Percentiles rank a stretch among this genome's conserved stretches.
phyloP scores from a whole-genome alignment of 2,329 filamentous ascomycete genomes.

The Amesomyces nigricolor region DNA sequence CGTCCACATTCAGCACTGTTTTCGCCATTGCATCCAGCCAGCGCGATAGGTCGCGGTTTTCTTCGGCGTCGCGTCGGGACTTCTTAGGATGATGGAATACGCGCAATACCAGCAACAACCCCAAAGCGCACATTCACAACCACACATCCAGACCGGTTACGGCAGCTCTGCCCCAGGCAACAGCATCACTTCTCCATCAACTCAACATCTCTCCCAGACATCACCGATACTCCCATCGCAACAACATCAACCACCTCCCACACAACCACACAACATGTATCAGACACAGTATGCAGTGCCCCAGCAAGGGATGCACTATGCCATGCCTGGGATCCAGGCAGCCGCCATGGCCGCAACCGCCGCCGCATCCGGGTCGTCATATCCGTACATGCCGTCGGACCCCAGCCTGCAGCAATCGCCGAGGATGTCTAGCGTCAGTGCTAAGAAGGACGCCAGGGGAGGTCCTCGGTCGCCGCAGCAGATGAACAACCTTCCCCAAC shows the following conservation, averaged over 20 bases:
- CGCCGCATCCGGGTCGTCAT: constrained; percentile 76
- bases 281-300: constrained; percentile 70
- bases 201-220: constrained; percentile 65
- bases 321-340: constrained; percentile 75
- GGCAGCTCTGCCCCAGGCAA: constrained; percentile 50
- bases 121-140: constrained; percentile 57
- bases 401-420: constrained; percentile 69
- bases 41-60: constrained; percentile 17
- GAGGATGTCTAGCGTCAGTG: constrained; percentile 60
- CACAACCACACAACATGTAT: constrained; percentile 71
- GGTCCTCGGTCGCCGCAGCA: constrained; percentile 70
- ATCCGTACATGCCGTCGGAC: constrained; percentile 68
- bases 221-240: constrained; percentile 78
- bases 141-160: constrained; percentile 56
- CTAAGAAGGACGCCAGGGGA: constrained; percentile 64
- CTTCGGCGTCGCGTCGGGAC: constrained; percentile 20
- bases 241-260: constrained; percentile 60
- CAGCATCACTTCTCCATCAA: constrained; percentile 69
- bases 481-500: constrained; percentile 56
- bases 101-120: constrained; percentile 65
- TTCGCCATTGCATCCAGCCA: constrained; percentile 9
- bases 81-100: constrained; percentile 61
- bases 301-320: constrained; percentile 73
- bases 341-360: constrained; percentile 90
- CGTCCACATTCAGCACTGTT: constrained; percentile 9